These are phyloP conservation scores for Chalciporus pseudorubinellus DNA, from an alignment of 768 basidiomycete genomes.

Conservation along the genomic window DNA sequence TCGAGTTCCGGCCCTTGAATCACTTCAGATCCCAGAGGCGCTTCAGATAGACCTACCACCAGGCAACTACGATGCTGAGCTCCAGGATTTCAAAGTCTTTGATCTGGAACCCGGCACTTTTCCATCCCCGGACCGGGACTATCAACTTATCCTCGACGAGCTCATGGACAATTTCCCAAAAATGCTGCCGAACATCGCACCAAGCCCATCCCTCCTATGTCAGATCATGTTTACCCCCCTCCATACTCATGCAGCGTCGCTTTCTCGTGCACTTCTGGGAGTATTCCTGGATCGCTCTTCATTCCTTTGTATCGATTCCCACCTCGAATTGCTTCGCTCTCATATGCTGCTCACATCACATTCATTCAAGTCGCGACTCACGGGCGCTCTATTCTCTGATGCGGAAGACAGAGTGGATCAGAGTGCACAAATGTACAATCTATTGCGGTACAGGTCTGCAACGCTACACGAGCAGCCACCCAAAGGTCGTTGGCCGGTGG, in stretches of 20 bases:
- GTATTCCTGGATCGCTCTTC: constrained; percentile 63
- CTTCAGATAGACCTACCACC: not conserved
- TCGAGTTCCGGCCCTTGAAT: not conserved
- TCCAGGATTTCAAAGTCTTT: constrained; percentile 53
- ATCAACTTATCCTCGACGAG: constrained; percentile 33
- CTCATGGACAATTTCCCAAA: constrained; percentile 62
- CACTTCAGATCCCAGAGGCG: not conserved
- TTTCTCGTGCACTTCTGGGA: constrained; percentile 65
- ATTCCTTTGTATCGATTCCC: constrained; percentile 65
- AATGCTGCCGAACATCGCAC: constrained; percentile 57
- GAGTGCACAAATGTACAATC: constrained; percentile 25
- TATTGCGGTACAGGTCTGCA: constrained; percentile 20
- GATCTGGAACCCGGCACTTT: constrained; percentile 63
- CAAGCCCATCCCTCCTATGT: constrained; percentile 61
- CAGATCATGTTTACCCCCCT: constrained; percentile 63
- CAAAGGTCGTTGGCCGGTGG: constrained; percentile 55
- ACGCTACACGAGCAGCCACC: constrained; percentile 21
- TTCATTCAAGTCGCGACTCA: constrained; percentile 68
- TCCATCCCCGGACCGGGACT: constrained; percentile 20
- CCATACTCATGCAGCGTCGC: constrained; percentile 53
- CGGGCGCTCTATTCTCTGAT: constrained; percentile 76
- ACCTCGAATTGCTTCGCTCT: constrained; percentile 67
- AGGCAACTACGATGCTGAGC: constrained; percentile 31
- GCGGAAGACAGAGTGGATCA: constrained; percentile 46
- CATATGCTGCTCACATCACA: constrained; percentile 73